phyloP scores from a whole-genome alignment of 768 basidiomycete species.

The Gloeopeniophorella convolvens region DNA sequence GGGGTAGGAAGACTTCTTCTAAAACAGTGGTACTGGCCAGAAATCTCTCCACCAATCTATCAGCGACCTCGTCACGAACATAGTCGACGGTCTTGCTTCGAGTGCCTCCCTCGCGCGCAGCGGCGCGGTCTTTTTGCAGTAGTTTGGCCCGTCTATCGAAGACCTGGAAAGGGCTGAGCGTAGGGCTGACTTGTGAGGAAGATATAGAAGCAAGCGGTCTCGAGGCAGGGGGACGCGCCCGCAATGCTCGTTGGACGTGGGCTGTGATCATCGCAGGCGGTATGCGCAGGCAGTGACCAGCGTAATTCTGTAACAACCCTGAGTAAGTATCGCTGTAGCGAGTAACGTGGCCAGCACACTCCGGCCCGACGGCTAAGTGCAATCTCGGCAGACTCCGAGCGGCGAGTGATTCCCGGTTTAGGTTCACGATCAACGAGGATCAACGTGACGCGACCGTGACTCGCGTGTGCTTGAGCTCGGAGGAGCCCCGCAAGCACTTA shows the following conservation, averaged over 20 bases:
- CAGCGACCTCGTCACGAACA: constrained; percentile 84
- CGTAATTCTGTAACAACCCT: too few species aligned
- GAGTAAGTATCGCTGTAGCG: too few species aligned
- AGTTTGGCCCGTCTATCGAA: constrained; percentile 82
- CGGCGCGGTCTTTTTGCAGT: constrained; percentile 73
- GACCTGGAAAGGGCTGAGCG: constrained; percentile 66
- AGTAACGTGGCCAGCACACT: too few species aligned
- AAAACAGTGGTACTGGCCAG: constrained; percentile 42
- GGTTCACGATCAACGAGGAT: background rate
- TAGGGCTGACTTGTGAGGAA: constrained; percentile 35
- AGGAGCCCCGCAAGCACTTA: too few species aligned
- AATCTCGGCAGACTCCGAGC: too few species aligned
- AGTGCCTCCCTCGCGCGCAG: constrained; percentile 45
- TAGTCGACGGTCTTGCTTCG: constrained; percentile 83
- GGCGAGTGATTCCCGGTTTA: too few species aligned
- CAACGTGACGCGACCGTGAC: too few species aligned
- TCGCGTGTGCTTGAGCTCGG: too few species aligned
- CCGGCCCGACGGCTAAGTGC: too few species aligned
- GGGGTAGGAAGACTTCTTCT: constrained; percentile 1
- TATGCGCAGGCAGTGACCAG: too few species aligned
- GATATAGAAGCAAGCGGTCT: constrained; percentile 46
- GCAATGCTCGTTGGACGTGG: too few species aligned
- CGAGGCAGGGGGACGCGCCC: background rate
- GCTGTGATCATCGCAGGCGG: background rate
- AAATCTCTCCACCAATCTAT: constrained; percentile 85